Evolutionary conservation across 1,284 basidiomycete genomes (phyloP), one percentile per base, ranked within the genome.

Genomic region (Tilletia walkeri): DNA sequence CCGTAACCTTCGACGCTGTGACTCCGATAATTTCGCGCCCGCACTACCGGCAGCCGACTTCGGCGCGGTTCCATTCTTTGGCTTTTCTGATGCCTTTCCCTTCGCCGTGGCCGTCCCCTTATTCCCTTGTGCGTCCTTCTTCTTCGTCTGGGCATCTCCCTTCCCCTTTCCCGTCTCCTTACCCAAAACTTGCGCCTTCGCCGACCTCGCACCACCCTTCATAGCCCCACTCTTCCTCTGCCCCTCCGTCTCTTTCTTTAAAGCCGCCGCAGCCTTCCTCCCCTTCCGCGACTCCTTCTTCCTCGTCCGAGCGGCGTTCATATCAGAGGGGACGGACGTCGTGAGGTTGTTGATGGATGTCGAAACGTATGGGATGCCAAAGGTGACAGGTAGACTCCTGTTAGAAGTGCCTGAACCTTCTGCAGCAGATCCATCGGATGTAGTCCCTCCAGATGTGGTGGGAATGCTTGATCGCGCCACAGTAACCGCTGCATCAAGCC

Each of bases 291-390:
- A 30, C 47, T 59, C 61, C 66, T 70, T 65, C 45, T 68, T 70
- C 20, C 38, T 6, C 4, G 50, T 24, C 20, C 59, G 59, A 16
- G 56, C 49, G 20, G 50, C 24, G 9, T n/a, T 48, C 36, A 70
- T 61, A 14, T 70, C 34, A 1, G 39, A 30, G n/a, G 72, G 72
- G 3, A 70, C 65, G 24, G 66, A 66, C 5, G 65, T 49, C 3
- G 53, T 45, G 14, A 73, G 45, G 56, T 69, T 67, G 48, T 69
- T 69, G 14, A 73, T 45, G 30, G 45, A 56, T 10, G 68, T 49
- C 10, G 66, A 38, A 4, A 16, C 5, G 36, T 63, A 39, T 38
- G 59, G 59, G 7, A 63, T 63, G 38, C 34, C 59, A 20, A 63
- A 63, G 34, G 18, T 14, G 38, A 63, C 16, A 39, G 59, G 59